Conservation (phyloP, 225 moss, liverwort and hornwort species). For the Lunularia cruciata region DNA sequence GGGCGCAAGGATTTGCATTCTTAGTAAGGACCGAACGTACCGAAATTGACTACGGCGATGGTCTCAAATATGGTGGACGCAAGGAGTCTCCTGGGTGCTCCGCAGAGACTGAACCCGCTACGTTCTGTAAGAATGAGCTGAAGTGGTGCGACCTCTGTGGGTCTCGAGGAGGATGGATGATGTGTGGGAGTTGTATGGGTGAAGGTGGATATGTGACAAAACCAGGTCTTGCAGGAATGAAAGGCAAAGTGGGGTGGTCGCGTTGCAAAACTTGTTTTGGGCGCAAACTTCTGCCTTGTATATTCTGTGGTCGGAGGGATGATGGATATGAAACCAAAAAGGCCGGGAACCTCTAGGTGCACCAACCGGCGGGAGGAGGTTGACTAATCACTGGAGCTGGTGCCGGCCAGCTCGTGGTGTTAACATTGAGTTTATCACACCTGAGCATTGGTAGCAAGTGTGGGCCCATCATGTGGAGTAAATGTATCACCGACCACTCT, state of each 20-base stretch:
- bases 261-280: slow-evolving; percentile 72
- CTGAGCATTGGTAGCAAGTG: background rate
- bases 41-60: too few relatives aligned
- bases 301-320: slow-evolving; percentile 43
- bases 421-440: background rate
- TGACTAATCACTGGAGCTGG: background rate
- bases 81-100: too few relatives aligned
- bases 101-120: background rate
- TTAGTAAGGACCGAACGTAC: too few relatives aligned
- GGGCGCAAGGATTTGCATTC: too few relatives aligned
- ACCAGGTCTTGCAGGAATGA: slow-evolving; percentile 69
- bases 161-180: slow-evolving; percentile 57
- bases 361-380: background rate
- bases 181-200: slow-evolving; percentile 73
- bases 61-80: too few relatives aligned
- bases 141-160: slow-evolving; percentile 79
- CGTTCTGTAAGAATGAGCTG: background rate
- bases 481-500: background rate
- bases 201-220: slow-evolving; percentile 69
- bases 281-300: slow-evolving; percentile 48
- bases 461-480: background rate
- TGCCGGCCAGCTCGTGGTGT: background rate
- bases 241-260: slow-evolving; percentile 71
- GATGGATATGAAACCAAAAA: background rate
- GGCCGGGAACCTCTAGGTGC: background rate